A percentile compares a stretch with the other conserved stretches of the same genome.
Conservation (phyloP, 2,329 filamentous ascomycete genomes). For the Xylariaceae sp. region DNA sequence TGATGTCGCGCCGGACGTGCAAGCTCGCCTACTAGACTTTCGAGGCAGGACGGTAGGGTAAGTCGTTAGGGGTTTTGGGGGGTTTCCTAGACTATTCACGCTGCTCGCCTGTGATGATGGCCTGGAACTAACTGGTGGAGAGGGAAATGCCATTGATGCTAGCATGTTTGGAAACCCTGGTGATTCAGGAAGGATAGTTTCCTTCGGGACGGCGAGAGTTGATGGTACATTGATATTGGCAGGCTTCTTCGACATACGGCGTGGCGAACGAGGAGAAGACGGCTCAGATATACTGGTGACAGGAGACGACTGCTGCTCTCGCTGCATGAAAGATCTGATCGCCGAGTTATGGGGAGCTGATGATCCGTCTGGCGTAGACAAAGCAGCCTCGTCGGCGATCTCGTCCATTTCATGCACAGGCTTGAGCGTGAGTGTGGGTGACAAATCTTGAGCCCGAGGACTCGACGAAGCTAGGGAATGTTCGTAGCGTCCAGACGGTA, state of each 20-base stretch:
- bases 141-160: constrained; percentile 23
- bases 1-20: constrained; percentile 8
- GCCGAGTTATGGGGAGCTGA: no score
- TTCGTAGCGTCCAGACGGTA: no score
- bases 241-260: constrained; percentile 2
- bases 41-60: constrained; percentile 11
- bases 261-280: not conserved
- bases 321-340: no score
- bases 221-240: constrained; percentile 8
- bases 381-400: no score
- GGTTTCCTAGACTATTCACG: constrained; percentile 4
- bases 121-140: constrained; percentile 19
- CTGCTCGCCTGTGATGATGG: constrained; percentile 17
- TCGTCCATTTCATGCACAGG: no score
- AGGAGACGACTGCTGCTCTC: not conserved
- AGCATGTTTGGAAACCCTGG: constrained; percentile 28
- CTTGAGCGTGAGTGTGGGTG: no score
- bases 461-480: no score
- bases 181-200: constrained; percentile 20
- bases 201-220: constrained; percentile 14
- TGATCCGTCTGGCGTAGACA: no score
- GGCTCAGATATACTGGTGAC: not conserved
- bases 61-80: not conserved
- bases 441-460: no score
- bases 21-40: constrained; percentile 18